Evolutionary conservation across 495 filamentous ascomycete genomes (phyloP).

Genomic region (Saxispiralis lemnorum): DNA sequence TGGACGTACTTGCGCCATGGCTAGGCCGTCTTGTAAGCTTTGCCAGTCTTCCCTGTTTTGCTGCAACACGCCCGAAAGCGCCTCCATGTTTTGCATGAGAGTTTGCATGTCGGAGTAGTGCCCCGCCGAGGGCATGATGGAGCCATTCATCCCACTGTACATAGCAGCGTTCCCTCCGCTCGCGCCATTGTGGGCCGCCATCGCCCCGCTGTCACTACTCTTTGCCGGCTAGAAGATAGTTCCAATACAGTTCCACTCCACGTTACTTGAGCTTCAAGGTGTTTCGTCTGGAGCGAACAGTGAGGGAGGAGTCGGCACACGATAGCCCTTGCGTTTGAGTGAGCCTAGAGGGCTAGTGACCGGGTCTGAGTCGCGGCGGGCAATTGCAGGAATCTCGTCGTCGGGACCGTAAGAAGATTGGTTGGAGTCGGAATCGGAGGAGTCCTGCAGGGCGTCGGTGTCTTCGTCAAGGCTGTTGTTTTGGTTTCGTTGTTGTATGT

Average conservation of each 20-base stretch:
- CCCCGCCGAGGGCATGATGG: constrained; percentile 9
- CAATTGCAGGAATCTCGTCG: too few relatives aligned
- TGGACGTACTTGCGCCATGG: neutral
- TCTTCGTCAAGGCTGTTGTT: too few relatives aligned
- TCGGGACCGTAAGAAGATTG: too few relatives aligned
- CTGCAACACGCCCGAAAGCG: constrained; percentile 9
- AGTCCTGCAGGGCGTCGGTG: too few relatives aligned
- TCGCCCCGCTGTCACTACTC: neutral
- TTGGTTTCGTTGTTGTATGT: too few relatives aligned
- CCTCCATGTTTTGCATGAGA: constrained; percentile 15
- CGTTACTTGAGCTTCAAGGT: neutral
- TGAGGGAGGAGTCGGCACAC: neutral
- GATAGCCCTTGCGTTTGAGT: neutral
- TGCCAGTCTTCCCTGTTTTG: constrained; percentile 14
- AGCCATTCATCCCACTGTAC: constrained; percentile 5
- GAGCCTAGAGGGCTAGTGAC: too few relatives aligned
- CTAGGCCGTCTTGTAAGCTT: constrained; percentile 7
- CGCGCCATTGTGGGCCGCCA: constrained; percentile 2
- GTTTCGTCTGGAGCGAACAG: neutral
- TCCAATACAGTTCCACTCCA: neutral
- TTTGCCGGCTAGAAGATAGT: neutral
- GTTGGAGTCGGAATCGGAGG: too few relatives aligned
- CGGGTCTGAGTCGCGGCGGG: too few relatives aligned
- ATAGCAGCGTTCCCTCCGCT: constrained; percentile 2
- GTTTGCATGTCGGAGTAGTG: constrained; percentile 14